A percentile compares a stretch with the other conserved stretches of the same genome.
phyloP scores from a whole-genome alignment of 768 basidiomycete species.

The Suillus bovinus region DNA sequence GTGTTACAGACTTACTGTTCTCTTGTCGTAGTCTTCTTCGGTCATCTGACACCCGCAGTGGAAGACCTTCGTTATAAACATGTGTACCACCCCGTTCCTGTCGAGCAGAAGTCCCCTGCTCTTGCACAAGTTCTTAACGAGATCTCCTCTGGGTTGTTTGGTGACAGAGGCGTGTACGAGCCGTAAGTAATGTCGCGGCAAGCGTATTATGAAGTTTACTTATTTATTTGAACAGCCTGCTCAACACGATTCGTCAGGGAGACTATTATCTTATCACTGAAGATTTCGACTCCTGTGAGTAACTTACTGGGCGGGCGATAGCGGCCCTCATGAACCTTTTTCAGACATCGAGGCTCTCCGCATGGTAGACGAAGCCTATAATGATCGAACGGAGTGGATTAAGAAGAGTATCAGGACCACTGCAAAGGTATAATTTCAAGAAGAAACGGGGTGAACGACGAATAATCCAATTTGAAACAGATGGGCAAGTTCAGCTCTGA shows the following conservation, averaged over 20 bases:
- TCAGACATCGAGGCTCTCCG: slow-evolving; percentile 77
- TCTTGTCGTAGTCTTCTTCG: slow-evolving; percentile 75
- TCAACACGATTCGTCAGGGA: slow-evolving; percentile 74
- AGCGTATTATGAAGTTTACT: slow-evolving; percentile 20
- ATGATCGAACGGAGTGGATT: slow-evolving; percentile 83
- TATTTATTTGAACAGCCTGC: slow-evolving; percentile 41
- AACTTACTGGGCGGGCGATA: neutral
- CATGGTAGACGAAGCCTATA: slow-evolving; percentile 89
- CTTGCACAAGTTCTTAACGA: slow-evolving; percentile 78
- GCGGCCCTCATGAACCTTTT: neutral
- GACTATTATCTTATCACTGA: slow-evolving; percentile 86
- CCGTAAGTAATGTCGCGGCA: slow-evolving; percentile 53
- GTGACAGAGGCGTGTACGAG: slow-evolving; percentile 79
- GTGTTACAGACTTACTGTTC: neutral
- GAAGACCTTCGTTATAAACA: slow-evolving; percentile 88
- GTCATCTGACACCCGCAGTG: slow-evolving; percentile 84
- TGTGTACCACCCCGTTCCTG: slow-evolving; percentile 74
- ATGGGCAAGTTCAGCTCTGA: slow-evolving; percentile 99
- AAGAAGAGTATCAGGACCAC: slow-evolving; percentile 88
- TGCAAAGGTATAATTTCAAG: slow-evolving; percentile 52
- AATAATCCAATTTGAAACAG: slow-evolving; percentile 33
- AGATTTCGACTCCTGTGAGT: slow-evolving; percentile 90
- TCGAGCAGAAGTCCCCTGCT: slow-evolving; percentile 82
- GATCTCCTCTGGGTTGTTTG: slow-evolving; percentile 79
- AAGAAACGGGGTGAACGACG: neutral